A percentile compares a stretch with the other conserved stretches of the same genome.
Evolutionary conservation across 345 rosid species (phyloP).

Genomic region (Conringia planisiliqua): DNA sequence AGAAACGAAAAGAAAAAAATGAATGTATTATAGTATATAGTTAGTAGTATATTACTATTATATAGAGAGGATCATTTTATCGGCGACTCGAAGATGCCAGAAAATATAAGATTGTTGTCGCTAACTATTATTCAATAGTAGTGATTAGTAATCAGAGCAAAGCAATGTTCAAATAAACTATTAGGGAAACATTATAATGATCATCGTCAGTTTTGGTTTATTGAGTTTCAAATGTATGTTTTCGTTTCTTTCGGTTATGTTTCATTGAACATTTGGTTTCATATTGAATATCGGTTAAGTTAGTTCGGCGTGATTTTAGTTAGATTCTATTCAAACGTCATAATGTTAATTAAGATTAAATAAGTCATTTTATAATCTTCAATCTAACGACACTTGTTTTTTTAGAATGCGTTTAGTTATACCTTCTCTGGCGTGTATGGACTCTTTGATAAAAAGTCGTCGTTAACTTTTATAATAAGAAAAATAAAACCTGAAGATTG

Average conservation of each 20-base stretch:
- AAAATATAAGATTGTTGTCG: background rate
- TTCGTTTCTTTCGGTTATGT: background rate
- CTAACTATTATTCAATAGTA: background rate
- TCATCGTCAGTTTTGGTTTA: background rate
- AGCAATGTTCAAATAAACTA: background rate
- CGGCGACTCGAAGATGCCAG: background rate
- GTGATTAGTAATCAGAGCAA: background rate
- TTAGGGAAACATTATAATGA: background rate
- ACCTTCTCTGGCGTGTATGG: constrained; percentile 14
- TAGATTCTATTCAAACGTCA: background rate
- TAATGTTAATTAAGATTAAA: background rate
- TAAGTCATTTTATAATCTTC: background rate
- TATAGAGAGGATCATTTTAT: background rate
- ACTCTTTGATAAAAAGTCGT: constrained; percentile 16
- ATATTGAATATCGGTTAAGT: background rate
- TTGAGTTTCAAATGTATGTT: background rate
- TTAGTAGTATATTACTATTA: background rate
- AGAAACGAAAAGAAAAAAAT: too few species aligned
- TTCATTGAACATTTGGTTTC: background rate
- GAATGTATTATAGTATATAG: background rate
- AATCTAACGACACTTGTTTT: background rate
- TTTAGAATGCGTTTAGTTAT: background rate
- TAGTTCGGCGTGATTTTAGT: background rate
- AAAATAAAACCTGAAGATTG: background rate
- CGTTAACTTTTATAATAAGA: constrained; percentile 12